A percentile compares a stretch with the other conserved stretches of the same genome.
Conservation (phyloP, 805 yeast genomes). For the Starmerella geochares region DNA sequence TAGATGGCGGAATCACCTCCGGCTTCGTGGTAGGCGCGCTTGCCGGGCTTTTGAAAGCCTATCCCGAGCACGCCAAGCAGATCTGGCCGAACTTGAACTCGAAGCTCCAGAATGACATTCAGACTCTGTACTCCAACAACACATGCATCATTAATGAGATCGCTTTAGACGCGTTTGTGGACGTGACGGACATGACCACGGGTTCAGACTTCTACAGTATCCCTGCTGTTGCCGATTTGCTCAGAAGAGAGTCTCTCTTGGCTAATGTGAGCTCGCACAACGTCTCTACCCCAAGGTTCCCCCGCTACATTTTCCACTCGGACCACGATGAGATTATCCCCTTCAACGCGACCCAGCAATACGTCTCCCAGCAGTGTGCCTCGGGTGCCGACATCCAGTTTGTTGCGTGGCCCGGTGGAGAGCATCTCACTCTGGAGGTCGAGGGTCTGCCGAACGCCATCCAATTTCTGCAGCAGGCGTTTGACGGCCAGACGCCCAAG, state of each 20-base stretch:
- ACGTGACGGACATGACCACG: neutral
- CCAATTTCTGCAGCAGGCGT: slow-evolving; percentile 15
- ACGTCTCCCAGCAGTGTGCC: slow-evolving; percentile 10
- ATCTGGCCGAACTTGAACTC: neutral
- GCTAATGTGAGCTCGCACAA: neutral
- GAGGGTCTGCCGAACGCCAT: slow-evolving; percentile 12
- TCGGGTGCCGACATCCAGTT: slow-evolving; percentile 13
- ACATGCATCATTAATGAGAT: slow-evolving; percentile 7
- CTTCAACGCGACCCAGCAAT: slow-evolving; percentile 16
- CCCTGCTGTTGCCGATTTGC: slow-evolving; percentile 3
- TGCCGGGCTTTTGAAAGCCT: slow-evolving; percentile 24
- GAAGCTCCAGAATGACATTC: neutral
- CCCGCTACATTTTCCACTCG: slow-evolving; percentile 25
- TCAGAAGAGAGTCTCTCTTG: slow-evolving; percentile 4
- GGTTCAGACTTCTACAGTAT: neutral
- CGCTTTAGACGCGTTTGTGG: neutral
- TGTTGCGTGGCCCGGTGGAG: slow-evolving; percentile 6
- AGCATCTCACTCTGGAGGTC: slow-evolving; percentile 7
- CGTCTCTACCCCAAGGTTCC: slow-evolving; percentile 22
- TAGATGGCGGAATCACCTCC: slow-evolving; percentile 15
- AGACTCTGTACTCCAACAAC: neutral
- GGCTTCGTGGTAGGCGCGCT: slow-evolving; percentile 26
- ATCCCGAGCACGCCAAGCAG: slow-evolving; percentile 8
- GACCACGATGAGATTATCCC: slow-evolving; percentile 24
- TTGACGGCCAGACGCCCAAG: slow-evolving; percentile 11